These are phyloP conservation scores for Agroathelia rolfsii DNA, from an alignment of 1,284 basidiomycete species.

Conservation along the genomic window DNA sequence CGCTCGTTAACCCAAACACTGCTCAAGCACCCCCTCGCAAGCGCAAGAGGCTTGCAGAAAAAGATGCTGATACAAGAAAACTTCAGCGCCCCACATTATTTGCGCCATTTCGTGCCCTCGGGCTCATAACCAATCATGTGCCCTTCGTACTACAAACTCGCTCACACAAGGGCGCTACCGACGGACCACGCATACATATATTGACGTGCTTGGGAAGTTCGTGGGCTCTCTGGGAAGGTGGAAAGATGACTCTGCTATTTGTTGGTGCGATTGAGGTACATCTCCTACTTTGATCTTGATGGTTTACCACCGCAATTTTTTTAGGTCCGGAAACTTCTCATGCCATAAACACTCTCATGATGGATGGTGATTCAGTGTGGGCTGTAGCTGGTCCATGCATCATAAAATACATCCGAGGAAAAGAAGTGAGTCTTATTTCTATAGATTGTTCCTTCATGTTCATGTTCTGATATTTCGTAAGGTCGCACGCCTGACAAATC, in stretches of 20 bases:
- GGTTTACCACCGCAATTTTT: conserved; percentile 8
- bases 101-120: conserved; percentile 90
- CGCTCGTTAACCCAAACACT: conserved; percentile 7
- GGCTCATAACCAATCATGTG: conserved; percentile 85
- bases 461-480: conserved; percentile 16
- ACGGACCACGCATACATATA: conserved; percentile 74
- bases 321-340: conserved; percentile 72
- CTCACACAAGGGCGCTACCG: conserved; percentile 78
- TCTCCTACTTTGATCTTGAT: conserved; percentile 12
- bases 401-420: conserved; percentile 80
- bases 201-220: conserved; percentile 84
- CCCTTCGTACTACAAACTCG: conserved; percentile 86
- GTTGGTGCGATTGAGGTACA: too few species aligned
- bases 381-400: conserved; percentile 62
- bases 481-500: conserved; percentile 50
- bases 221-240: conserved; percentile 97
- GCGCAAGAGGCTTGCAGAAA: conserved; percentile 10
- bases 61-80: conserved; percentile 15
- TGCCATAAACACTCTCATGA: conserved; percentile 67
- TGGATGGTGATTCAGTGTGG: conserved; percentile 86
- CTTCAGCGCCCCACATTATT: conserved; percentile 77
- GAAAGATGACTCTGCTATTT: conserved; percentile 86
- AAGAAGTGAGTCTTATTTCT: conserved; percentile 49
- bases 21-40: conserved; percentile 15
- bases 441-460: conserved; percentile 9